Conservation (phyloP, 2,329 filamentous ascomycete genomes). For the Orbilia blumenaviensis region DNA sequence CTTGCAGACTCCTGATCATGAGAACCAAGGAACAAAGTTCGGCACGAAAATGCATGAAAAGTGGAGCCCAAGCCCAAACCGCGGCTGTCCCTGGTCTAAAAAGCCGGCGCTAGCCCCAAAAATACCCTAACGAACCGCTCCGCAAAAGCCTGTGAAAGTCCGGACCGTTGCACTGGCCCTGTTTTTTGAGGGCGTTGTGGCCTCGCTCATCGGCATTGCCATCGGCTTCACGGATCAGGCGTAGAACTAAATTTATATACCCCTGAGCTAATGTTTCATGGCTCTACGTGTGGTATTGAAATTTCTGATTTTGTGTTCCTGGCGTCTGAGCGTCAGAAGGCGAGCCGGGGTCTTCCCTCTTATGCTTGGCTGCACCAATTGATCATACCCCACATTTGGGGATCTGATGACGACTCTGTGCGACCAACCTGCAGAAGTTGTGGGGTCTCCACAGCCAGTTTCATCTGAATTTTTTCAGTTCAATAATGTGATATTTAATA, state of each 20-base stretch:
- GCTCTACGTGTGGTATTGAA: slow-evolving; percentile 14
- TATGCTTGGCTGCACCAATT: not conserved
- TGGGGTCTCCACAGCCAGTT: slow-evolving; percentile 39
- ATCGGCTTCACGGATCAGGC: slow-evolving; percentile 48
- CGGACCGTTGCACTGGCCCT: slow-evolving; percentile 4
- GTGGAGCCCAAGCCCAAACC: not conserved
- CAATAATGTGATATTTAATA: not conserved
- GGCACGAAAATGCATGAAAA: not conserved
- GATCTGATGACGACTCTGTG: slow-evolving; percentile 17
- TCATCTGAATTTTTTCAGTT: slow-evolving; percentile 45
- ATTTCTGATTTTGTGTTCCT: slow-evolving; percentile 21
- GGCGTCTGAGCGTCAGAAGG: slow-evolving; percentile 39
- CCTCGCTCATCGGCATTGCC: slow-evolving; percentile 16
- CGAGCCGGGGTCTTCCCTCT: slow-evolving; percentile 27
- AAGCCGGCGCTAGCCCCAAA: not conserved
- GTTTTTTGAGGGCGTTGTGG: not conserved
- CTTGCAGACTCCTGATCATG: slow-evolving; percentile 28
- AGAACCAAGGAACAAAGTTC: slow-evolving; percentile 28
- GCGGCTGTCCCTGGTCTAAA: slow-evolving; percentile 22
- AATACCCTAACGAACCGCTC: slow-evolving; percentile 5
- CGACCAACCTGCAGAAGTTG: slow-evolving; percentile 20
- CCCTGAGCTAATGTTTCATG: slow-evolving; percentile 28
- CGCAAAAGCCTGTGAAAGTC: slow-evolving; percentile 43
- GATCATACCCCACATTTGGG: slow-evolving; percentile 27
- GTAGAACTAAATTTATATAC: not conserved